Evolutionary conservation across 176 grass and related monocot species (phyloP).

Genomic region (Leersia perrieri): DNA sequence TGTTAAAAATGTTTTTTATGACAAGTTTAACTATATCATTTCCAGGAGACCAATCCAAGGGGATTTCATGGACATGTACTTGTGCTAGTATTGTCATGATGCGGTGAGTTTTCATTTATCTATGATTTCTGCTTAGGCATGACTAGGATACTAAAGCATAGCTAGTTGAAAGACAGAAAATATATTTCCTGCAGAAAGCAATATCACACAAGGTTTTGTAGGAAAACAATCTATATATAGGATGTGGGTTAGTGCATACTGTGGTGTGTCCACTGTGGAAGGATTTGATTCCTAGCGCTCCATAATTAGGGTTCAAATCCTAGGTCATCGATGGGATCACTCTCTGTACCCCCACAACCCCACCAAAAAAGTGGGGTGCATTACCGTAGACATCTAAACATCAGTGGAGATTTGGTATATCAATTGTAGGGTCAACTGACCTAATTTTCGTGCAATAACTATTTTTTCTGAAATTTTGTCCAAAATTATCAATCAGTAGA

Average conservation of each 20-base stretch:
- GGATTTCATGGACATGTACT: not conserved
- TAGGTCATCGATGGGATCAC: conserved; percentile 5
- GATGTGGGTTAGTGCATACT: not conserved
- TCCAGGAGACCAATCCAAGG: not conserved
- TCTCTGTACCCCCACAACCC: not conserved
- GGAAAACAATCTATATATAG: not conserved
- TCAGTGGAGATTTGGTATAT: not conserved
- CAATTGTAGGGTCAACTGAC: not conserved
- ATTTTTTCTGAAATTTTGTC: not conserved
- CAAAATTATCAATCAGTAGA: not conserved
- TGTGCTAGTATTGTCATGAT: not conserved
- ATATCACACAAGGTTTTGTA: not conserved
- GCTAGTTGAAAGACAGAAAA: not conserved
- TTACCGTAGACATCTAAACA: conserved; percentile 16
- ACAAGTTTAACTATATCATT: not conserved
- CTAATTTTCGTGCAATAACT: not conserved
- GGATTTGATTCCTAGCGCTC: conserved; percentile 38
- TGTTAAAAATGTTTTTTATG: not conserved
- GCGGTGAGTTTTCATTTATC: not conserved
- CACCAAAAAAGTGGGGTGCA: not conserved
- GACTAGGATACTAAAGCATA: not conserved
- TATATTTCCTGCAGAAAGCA: not conserved
- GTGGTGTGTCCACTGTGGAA: not conserved
- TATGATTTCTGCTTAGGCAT: not conserved
- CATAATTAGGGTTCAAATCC: conserved; percentile 12